Evolutionary conservation across 768 basidiomycete genomes (phyloP), one percentile per base, ranked within the genome.

Genomic region (Agaricus subrufescens): DNA sequence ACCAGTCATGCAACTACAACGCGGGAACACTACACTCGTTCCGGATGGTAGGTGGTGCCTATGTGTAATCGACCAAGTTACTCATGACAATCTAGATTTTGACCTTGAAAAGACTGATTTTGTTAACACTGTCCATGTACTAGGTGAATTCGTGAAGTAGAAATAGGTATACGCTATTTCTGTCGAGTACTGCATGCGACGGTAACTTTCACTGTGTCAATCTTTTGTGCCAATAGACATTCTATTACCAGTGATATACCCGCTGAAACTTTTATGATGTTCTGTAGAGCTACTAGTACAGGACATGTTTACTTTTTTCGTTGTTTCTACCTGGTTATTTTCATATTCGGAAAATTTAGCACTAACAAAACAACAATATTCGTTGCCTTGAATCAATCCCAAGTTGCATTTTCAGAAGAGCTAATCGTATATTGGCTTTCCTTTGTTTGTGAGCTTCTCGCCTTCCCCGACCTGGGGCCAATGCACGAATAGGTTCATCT

Each of bases 181-280:
- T 8, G 8, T 34, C 34, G 11, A 34, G 34, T 34, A 11, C 2
- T 8, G 34, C 7, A 34, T 7, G 34, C 11, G 34, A 19, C 19
- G 19, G 19, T 19, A 19, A 19, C 19, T 19, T 19, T 19, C 19
- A 19, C 19, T 19, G 19, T 19, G 19, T 19, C 19, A 19, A 19
- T 19, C 19, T 11, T 34, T 34, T 34, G 11, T 34, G 8, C 34
- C 31, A 31, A 9, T 31, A 31, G 31, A 31, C 9, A 31, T 31
- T 19, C 19, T 19, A 19, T 19, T 19, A 19, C 19, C 19, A 19
- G 19, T 19, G 19, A 19, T 19, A 19, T 19, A 19, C 19, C 50
- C 5, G 74, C 85, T 0, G 85, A 84, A 63, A 84, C 86, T 61
- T 85, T 80, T 79, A 84, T 84, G 81, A 81, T 85, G 83, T 85